Evolutionary conservation across 148 eudicot species (phyloP).

Genomic region (Salicornia ramosissima): DNA sequence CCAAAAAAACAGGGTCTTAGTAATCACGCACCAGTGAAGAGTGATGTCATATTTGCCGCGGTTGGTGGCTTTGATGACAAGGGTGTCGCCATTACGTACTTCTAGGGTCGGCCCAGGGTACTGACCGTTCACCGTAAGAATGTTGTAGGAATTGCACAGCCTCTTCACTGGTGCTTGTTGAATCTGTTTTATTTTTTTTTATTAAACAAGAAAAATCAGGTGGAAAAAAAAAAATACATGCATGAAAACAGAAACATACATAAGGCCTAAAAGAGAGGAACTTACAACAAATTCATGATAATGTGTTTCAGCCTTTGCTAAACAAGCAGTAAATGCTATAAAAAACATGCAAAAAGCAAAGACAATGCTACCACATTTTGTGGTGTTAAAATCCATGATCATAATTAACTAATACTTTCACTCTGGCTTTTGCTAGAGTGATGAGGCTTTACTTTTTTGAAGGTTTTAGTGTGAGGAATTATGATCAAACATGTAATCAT

Average conservation of each 20-base stretch:
- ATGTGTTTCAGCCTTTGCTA: slow-evolving; percentile 16
- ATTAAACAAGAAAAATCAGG: neutral
- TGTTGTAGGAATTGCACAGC: slow-evolving; percentile 62
- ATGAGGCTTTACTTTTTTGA: neutral
- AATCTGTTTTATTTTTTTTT: slow-evolving; percentile 37
- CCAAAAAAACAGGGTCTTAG: neutral
- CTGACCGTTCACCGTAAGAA: slow-evolving; percentile 79
- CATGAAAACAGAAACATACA: neutral
- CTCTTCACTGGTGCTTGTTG: slow-evolving; percentile 58
- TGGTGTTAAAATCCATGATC: slow-evolving; percentile 36
- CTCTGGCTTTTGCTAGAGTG: slow-evolving; percentile 8
- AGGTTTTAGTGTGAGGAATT: slow-evolving; percentile 4
- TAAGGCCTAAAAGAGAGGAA: neutral
- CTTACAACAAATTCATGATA: neutral
- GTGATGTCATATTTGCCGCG: slow-evolving; percentile 60
- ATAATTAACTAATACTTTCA: slow-evolving; percentile 12
- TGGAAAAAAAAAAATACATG: neutral
- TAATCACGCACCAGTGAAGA: slow-evolving; percentile 59
- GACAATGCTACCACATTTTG: slow-evolving; percentile 19
- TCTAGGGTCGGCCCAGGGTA: slow-evolving; percentile 80
- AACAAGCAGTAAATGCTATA: slow-evolving; percentile 27
- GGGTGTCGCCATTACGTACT: slow-evolving; percentile 64
- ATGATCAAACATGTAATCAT: neutral
- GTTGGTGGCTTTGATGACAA: slow-evolving; percentile 59
- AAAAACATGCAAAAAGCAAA: slow-evolving; percentile 26